phyloP scores from a whole-genome alignment of 2,329 filamentous ascomycete species.

The Clarireedia sp. region DNA sequence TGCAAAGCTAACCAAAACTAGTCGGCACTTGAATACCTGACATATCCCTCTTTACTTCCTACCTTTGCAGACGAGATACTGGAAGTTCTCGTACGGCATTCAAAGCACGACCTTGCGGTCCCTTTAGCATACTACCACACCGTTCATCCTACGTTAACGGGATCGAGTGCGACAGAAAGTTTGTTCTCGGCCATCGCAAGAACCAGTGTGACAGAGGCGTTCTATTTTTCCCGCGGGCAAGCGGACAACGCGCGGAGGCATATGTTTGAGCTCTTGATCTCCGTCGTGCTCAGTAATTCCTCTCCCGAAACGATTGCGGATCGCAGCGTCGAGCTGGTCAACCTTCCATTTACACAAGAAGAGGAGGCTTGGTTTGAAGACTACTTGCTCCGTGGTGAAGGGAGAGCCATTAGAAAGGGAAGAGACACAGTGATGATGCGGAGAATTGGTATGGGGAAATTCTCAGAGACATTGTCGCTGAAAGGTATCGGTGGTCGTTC shows the following conservation, averaged over 20 bases:
- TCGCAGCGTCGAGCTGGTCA: constrained; percentile 61
- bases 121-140: constrained; percentile 73
- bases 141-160: constrained; percentile 64
- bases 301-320: constrained; percentile 38
- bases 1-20: constrained; percentile 30
- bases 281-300: constrained; percentile 42
- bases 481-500: constrained; percentile 28
- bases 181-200: constrained; percentile 63
- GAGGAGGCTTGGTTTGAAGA: constrained; percentile 72
- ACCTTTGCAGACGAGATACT: constrained; percentile 82
- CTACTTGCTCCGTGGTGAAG: constrained; percentile 56
- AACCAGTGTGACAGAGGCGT: constrained; percentile 62
- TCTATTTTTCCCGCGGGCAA: constrained; percentile 63
- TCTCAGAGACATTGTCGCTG: constrained; percentile 40
- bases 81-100: constrained; percentile 55
- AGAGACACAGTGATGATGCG: constrained; percentile 70
- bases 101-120: constrained; percentile 53
- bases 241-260: constrained; percentile 52
- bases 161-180: constrained; percentile 50
- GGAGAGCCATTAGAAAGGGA: constrained; percentile 54
- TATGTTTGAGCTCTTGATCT: constrained; percentile 60
- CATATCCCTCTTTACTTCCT: constrained; percentile 69
- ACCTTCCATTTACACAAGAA: constrained; percentile 59
- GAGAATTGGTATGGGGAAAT: constrained; percentile 58
- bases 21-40: constrained; percentile 65